These are phyloP conservation scores for Colletotrichum godetiae DNA, from an alignment of 2,329 filamentous ascomycete genomes.

Conservation along the genomic window DNA sequence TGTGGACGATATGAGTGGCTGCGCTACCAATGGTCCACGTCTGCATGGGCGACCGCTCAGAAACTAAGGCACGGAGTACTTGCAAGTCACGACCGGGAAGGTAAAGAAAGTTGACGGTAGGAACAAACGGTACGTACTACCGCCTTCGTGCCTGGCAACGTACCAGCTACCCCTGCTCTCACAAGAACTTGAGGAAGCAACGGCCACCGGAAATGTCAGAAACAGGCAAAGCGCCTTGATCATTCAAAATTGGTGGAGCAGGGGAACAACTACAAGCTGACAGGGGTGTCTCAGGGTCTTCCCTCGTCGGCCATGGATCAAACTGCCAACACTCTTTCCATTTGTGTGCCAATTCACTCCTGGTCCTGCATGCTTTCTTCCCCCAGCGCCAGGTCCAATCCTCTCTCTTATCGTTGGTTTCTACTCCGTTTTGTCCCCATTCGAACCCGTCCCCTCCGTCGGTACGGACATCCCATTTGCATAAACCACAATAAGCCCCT, in stretches of 20 bases:
- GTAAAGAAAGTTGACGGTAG: constrained; percentile 3
- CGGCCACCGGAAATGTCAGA: constrained; percentile 32
- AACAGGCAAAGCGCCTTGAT: constrained; percentile 26
- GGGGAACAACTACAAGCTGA: neutral
- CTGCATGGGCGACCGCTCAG: neutral
- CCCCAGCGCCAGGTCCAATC: neutral
- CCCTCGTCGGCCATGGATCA: constrained; percentile 20
- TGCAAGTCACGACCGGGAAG: neutral
- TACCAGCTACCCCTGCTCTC: constrained; percentile 23
- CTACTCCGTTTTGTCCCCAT: neutral
- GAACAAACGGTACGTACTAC: constrained; percentile 6
- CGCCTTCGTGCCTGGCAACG: constrained; percentile 13
- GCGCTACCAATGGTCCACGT: neutral
- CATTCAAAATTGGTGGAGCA: constrained; percentile 31
- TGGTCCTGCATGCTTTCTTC: no score
- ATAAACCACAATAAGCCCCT: constrained; percentile 13
- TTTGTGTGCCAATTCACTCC: neutral
- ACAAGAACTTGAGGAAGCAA: constrained; percentile 15
- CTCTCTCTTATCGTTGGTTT: neutral
- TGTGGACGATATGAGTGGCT: constrained; percentile 19
- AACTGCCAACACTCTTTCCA: neutral
- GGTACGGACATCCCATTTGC: neutral
- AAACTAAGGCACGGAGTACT: neutral
- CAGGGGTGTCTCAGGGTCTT: constrained; percentile 11
- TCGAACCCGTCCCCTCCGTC: neutral